These are phyloP conservation scores for Mycena albidolilacea DNA, from an alignment of 768 basidiomycete genomes.

Conservation along the genomic window DNA sequence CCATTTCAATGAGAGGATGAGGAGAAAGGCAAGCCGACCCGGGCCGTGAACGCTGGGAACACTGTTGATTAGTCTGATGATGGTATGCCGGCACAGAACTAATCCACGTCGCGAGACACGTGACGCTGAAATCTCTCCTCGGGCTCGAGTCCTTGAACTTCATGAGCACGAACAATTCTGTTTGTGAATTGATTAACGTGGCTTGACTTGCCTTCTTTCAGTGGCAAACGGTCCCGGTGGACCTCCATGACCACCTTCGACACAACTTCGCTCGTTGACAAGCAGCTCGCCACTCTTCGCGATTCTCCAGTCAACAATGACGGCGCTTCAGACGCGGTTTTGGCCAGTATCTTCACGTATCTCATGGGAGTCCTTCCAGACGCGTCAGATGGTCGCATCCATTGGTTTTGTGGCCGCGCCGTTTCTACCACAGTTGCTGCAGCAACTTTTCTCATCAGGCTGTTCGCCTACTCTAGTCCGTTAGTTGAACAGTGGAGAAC, in stretches of 20 bases:
- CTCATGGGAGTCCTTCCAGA: constrained; percentile 63
- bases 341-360: constrained; percentile 67
- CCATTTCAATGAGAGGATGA: constrained; percentile 59
- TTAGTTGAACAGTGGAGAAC: constrained; percentile 76
- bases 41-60: not conserved
- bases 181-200: not conserved
- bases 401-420: constrained; percentile 88
- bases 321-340: constrained; percentile 62
- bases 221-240: constrained; percentile 14
- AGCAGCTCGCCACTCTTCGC: constrained; percentile 68
- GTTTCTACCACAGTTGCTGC: constrained; percentile 70
- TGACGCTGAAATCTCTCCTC: not conserved
- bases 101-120: too few relatives aligned
- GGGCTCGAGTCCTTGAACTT: not conserved
- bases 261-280: constrained; percentile 55
- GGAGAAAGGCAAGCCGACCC: not conserved
- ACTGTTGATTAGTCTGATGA: too few relatives aligned
- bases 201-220: too few relatives aligned
- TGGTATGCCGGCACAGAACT: too few relatives aligned
- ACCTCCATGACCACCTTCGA: constrained; percentile 40
- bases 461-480: constrained; percentile 82
- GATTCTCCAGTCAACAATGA: constrained; percentile 70
- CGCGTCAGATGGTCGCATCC: constrained; percentile 58
- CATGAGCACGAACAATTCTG: not conserved
- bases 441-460: constrained; percentile 85